Conservation (phyloP, 1,284 basidiomycete genomes). For the Cryptococcus depauperatus region DNA sequence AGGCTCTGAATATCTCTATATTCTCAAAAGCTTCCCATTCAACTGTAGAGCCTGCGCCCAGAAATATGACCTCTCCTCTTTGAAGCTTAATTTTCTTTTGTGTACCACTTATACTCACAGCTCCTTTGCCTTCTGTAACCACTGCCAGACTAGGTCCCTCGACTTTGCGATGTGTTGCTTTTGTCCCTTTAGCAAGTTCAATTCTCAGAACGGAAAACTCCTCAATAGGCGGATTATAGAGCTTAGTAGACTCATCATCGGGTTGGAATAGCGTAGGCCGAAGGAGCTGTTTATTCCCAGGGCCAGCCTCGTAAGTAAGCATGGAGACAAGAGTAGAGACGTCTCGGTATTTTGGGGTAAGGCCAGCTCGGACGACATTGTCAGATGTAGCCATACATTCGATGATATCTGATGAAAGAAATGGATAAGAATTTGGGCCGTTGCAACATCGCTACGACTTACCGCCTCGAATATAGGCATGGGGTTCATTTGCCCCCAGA, state of each 20-base stretch:
- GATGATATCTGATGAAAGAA: constrained; percentile 64
- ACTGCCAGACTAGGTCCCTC: constrained; percentile 80
- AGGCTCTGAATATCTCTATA: constrained; percentile 66
- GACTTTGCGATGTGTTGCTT: constrained; percentile 51
- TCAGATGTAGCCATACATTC: constrained; percentile 98
- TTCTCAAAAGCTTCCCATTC: constrained; percentile 46
- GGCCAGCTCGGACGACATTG: constrained; percentile 96
- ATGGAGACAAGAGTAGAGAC: constrained; percentile 79
- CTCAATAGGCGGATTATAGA: constrained; percentile 92
- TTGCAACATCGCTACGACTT: constrained; percentile 16
- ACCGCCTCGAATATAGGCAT: constrained; percentile 93
- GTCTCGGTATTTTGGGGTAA: constrained; percentile 94
- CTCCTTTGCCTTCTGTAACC: constrained; percentile 62
- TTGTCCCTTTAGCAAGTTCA: constrained; percentile 46
- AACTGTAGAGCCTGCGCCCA: constrained; percentile 64
- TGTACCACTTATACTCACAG: constrained; percentile 37
- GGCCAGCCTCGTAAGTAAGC: constrained; percentile 74
- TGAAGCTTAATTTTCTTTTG: constrained; percentile 50
- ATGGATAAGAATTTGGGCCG: neutral
- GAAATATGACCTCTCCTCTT: constrained; percentile 72
- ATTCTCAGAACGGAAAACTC: constrained; percentile 83
- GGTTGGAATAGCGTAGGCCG: constrained; percentile 52
- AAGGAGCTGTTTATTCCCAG: constrained; percentile 63
- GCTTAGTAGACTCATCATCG: constrained; percentile 20
- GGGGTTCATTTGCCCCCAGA: constrained; percentile 90